phyloP scores from a whole-genome alignment of 225 moss, liverwort and hornwort genomes.

The Ulota crispa region DNA sequence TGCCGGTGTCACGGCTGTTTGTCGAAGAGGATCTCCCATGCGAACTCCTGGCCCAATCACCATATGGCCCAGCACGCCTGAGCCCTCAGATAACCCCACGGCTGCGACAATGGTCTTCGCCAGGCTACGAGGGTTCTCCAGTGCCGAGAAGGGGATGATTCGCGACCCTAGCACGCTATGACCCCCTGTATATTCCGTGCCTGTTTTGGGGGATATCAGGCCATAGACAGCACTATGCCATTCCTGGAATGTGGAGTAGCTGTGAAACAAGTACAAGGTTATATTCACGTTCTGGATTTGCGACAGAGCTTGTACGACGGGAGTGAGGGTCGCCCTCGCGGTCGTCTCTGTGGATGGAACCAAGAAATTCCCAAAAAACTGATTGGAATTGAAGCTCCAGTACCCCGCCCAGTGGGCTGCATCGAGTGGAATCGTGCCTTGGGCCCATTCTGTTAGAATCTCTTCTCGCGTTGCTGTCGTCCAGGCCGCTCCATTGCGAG shows the following conservation, averaged over 20 bases:
- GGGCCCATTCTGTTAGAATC: constrained; percentile 29
- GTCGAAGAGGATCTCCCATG: constrained; percentile 20
- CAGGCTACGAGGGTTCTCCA: constrained; percentile 26
- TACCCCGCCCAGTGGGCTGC: constrained; percentile 34
- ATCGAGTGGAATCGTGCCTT: constrained; percentile 26
- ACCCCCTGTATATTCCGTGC: constrained; percentile 25
- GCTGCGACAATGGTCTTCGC: constrained; percentile 30
- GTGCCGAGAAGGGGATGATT: constrained; percentile 34
- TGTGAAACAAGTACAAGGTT: neutral
- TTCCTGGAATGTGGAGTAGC: constrained; percentile 37
- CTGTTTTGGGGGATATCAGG: neutral
- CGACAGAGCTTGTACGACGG: constrained; percentile 24
- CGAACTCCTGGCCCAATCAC: constrained; percentile 48
- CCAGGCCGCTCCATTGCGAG: constrained; percentile 18
- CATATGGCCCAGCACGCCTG: constrained; percentile 28
- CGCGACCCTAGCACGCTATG: constrained; percentile 18
- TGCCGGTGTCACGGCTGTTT: constrained; percentile 35
- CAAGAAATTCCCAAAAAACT: constrained; percentile 24
- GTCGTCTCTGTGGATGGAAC: constrained; percentile 12
- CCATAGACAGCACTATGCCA: constrained; percentile 24
- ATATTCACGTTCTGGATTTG: constrained; percentile 27
- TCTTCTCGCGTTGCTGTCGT: constrained; percentile 25
- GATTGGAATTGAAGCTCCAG: constrained; percentile 25
- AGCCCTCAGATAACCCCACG: neutral
- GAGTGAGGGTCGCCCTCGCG: constrained; percentile 15